Base-by-base conservation (phyloP, 192 early-diverging fungal genomes). In the Linnemannia elongata region DNA sequence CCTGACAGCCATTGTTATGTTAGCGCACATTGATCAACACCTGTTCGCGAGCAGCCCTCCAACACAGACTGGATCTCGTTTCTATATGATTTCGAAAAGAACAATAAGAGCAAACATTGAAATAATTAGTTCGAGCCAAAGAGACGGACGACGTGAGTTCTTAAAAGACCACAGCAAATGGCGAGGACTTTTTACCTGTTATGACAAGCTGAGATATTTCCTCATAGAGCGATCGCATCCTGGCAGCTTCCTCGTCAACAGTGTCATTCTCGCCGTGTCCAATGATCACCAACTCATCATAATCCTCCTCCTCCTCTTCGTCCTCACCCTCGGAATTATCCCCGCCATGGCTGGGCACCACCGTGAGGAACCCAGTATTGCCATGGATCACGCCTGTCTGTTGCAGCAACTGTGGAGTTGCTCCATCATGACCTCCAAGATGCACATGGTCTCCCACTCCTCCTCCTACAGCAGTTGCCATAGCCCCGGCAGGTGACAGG, bases 221-320 rank as follows among this genome's bases (percentile, higher is more conserved):
- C 17, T 87, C 85, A 10, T 87, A 63, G 5, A 75, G 73, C 0
- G 77, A 75, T 35, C 85, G 75, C 33, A 78, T 63, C 42, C 85
- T 71, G 0, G 79, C 69, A 0, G 83, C 63, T 44, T 87, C 85
- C 42, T 87, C 85, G 27, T 87, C 85, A n/a, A 87, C 63, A 9
- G 79, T 87, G 22, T 87, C 85, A n/a, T 81, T 87, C 71, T 78
- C 79, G 18, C 79, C 85, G 47, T 81, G 85, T 1, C 85, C 85
- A 75, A 87, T 87, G 30, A 81, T 87, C 47, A 87, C 79, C 39
- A 87, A 72, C 24, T 75, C 85, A 35, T 87, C 85, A 71, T 87
- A 87, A 54, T 87, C 85, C 27, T 87, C 85, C 17, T 87, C 85
- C 15, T 81, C 85, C 15, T 86, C 84, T 35, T 74, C 79, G 12